Conservation (phyloP, 192 early-diverging fungal species). For the Umbelopsis isabellina region DNA sequence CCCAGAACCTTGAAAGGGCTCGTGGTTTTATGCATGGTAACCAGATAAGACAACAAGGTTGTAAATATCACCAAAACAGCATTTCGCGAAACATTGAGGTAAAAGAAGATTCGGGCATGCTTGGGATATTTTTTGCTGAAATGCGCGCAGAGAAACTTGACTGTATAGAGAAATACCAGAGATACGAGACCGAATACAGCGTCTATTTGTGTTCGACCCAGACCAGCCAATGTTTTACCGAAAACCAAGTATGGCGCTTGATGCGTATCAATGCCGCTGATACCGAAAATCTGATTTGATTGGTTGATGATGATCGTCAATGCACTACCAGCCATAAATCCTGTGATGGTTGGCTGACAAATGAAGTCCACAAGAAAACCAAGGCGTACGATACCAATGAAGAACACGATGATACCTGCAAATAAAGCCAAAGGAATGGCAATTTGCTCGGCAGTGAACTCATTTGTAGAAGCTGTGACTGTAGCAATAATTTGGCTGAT, state of each 20-base stretch:
- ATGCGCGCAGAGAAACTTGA: constrained; percentile 43
- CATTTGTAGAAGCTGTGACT: constrained; percentile 18
- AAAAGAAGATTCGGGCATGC: constrained; percentile 55
- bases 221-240: constrained; percentile 57
- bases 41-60: constrained; percentile 68
- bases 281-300: constrained; percentile 66
- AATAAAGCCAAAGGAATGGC: constrained; percentile 69
- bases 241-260: constrained; percentile 76
- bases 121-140: constrained; percentile 50
- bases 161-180: constrained; percentile 41
- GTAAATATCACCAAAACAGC: constrained; percentile 77
- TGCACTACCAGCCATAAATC: constrained; percentile 87
- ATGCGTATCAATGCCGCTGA: constrained; percentile 74
- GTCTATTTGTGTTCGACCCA: constrained; percentile 55
- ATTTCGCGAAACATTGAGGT: constrained; percentile 72
- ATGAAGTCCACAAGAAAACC: constrained; percentile 91
- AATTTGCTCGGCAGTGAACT: constrained; percentile 41
- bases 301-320: constrained; percentile 82
- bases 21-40: constrained; percentile 46
- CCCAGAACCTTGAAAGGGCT: constrained; percentile 69
- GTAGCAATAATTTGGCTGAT: constrained; percentile 65
- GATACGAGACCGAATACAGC: constrained; percentile 62
- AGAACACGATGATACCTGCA: constrained; percentile 69
- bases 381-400: constrained; percentile 78
- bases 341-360: constrained; percentile 78